Conservation (phyloP, 441 rosid genomes). For the Pelargonium myrrhifolium region DNA sequence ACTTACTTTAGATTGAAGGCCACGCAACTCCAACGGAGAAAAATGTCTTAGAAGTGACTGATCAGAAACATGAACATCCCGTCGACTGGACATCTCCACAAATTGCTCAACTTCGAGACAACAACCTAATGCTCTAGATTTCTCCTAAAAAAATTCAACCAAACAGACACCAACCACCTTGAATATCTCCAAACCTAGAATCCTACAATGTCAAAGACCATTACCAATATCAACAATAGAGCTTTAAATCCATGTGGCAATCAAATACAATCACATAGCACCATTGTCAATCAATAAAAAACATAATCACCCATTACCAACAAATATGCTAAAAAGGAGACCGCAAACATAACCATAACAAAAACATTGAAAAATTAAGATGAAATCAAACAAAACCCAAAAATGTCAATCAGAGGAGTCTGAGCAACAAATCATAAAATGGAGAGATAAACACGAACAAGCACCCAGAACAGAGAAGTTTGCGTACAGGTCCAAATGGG, state of each 20-base stretch:
- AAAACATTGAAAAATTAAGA: neutral
- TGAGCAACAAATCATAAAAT: neutral
- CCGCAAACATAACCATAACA: neutral
- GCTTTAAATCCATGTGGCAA: conserved; percentile 17
- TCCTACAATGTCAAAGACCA: conserved; percentile 25
- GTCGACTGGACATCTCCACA: conserved; percentile 50
- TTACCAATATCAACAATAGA: conserved; percentile 18
- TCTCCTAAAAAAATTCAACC: conserved; percentile 15
- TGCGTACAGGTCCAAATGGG: neutral
- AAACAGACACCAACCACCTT: conserved; percentile 8
- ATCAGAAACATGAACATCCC: conserved; percentile 51
- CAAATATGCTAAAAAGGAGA: neutral
- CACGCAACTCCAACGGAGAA: conserved; percentile 59
- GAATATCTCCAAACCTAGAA: conserved; percentile 22
- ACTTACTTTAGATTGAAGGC: conserved; percentile 50
- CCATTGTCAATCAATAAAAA: conserved; percentile 1
- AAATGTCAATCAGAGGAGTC: neutral
- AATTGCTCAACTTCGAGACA: neutral
- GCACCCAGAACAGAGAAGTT: neutral
- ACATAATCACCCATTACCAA: neutral
- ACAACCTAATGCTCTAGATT: conserved; percentile 7
- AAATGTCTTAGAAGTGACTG: conserved; percentile 64
- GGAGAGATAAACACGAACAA: neutral
- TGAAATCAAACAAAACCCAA: neutral
- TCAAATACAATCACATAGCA: conserved; percentile 1